Conservation (phyloP, 495 filamentous ascomycete genomes). For the Podospora pseudoanserina region DNA sequence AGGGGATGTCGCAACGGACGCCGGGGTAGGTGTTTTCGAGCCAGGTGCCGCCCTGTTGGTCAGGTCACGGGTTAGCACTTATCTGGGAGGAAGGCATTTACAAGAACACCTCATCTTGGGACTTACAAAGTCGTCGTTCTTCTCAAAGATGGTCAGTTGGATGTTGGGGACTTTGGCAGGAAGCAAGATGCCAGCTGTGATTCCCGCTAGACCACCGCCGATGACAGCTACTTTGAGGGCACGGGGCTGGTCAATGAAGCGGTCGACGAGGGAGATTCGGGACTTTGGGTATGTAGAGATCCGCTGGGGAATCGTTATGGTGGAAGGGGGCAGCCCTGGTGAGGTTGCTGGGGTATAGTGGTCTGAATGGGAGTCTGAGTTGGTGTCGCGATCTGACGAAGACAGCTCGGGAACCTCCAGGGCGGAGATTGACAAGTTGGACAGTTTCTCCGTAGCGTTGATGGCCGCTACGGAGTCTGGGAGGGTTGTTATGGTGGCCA, state of each 20-base stretch:
- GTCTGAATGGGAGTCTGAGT: background rate
- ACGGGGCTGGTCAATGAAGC: constrained; percentile 56
- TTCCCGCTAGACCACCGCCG: constrained; percentile 63
- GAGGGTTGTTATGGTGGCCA: constrained; percentile 4
- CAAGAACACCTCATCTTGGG: no score
- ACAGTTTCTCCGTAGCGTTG: background rate
- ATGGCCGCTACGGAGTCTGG: background rate
- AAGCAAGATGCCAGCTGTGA: constrained; percentile 58
- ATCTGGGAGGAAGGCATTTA: background rate
- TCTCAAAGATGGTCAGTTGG: constrained; percentile 64
- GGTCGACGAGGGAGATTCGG: constrained; percentile 38
- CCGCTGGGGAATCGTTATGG: constrained; percentile 6
- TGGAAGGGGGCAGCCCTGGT: background rate
- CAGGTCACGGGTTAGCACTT: constrained; percentile 10
- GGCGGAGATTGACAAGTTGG: constrained; percentile 2
- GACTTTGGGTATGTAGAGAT: constrained; percentile 25
- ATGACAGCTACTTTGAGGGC: constrained; percentile 58
- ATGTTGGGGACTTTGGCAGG: constrained; percentile 55
- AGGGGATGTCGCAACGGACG: constrained; percentile 65
- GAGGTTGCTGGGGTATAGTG: constrained; percentile 1
- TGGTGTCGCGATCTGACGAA: background rate
- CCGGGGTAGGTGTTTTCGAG: constrained; percentile 69
- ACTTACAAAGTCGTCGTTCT: constrained; percentile 59
- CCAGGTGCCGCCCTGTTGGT: constrained; percentile 60
- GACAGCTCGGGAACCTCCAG: background rate